Percentiles rank a stretch among this genome's conserved stretches.
Evolutionary conservation across 1,139 yeast species (phyloP).

Genomic region (Scheffersomyces quercinus): DNA sequence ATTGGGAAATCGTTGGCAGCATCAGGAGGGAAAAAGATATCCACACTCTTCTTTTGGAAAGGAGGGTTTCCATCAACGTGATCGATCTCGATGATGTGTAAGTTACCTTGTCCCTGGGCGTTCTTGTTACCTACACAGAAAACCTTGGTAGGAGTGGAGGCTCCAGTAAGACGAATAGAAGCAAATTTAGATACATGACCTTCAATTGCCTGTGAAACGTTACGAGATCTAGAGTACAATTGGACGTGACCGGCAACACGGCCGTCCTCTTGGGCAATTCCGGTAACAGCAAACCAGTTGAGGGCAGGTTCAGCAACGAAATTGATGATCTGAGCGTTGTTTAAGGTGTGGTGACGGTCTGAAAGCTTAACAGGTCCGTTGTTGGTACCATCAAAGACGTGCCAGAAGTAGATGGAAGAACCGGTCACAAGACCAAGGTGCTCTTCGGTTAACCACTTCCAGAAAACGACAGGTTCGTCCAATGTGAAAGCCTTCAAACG

Average conservation of each 20-base stretch:
- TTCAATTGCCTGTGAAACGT: constrained; percentile 94
- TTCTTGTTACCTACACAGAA: constrained; percentile 90
- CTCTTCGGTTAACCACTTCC: constrained; percentile 87
- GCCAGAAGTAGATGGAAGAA: constrained; percentile 74
- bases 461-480: constrained; percentile 87
- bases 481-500: constrained; percentile 85
- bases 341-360: constrained; percentile 78
- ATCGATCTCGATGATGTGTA: constrained; percentile 95
- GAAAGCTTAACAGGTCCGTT: constrained; percentile 77
- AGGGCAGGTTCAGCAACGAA: constrained; percentile 78
- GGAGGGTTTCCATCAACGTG: constrained; percentile 86
- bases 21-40: constrained; percentile 95
- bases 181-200: constrained; percentile 97
- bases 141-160: constrained; percentile 75
- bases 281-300: constrained; percentile 94
- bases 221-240: constrained; percentile 81
- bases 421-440: constrained; percentile 85
- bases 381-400: constrained; percentile 79
- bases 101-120: constrained; percentile 79
- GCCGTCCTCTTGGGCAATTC: constrained; percentile 93
- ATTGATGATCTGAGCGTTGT: constrained; percentile 86
- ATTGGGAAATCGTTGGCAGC: constrained; percentile 97
- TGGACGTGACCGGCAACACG: constrained; percentile 97
- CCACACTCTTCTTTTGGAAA: constrained; percentile 87
- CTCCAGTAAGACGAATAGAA: constrained; percentile 69